phyloP scores from a whole-genome alignment of 108 stramenopile genomes.

The Nitzschia inconspicua region DNA sequence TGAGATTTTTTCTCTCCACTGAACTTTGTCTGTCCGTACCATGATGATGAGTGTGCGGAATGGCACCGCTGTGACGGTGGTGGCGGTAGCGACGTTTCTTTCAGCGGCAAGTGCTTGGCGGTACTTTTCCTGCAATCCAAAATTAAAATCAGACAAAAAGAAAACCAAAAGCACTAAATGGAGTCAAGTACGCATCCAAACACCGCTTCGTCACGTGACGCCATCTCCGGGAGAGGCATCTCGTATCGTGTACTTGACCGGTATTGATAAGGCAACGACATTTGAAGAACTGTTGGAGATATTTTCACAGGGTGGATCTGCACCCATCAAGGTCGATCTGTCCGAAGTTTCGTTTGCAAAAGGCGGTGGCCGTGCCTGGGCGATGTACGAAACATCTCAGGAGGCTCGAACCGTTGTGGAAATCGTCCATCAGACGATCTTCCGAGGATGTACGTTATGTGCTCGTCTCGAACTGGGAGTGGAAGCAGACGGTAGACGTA shows the following conservation, averaged over 20 bases:
- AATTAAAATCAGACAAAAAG: too few relatives aligned
- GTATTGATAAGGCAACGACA: constrained; percentile 1
- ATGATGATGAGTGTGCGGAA: too few relatives aligned
- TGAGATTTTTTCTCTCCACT: too few relatives aligned
- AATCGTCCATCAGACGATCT: neutral
- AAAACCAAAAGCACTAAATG: too few relatives aligned
- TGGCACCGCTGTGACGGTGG: too few relatives aligned
- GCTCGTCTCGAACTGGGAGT: constrained; percentile 1
- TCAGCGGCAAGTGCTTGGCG: too few relatives aligned
- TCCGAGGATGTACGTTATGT: constrained; percentile 6
- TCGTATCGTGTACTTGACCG: constrained; percentile 6
- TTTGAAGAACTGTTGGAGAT: constrained; percentile 1
- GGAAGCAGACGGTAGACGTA: neutral
- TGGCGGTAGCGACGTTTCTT: too few relatives aligned
- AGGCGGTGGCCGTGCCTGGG: constrained; percentile 1
- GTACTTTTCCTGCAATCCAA: too few relatives aligned
- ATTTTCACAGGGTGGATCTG: neutral
- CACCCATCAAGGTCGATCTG: neutral
- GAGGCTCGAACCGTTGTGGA: neutral
- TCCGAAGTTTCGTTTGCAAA: constrained; percentile 12
- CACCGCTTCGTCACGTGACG: constrained; percentile 1
- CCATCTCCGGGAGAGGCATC: constrained; percentile 1
- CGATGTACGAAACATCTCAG: neutral
- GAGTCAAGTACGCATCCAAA: too few relatives aligned
- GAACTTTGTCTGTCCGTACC: too few relatives aligned